Evolutionary conservation across 176 grass and related monocot species (phyloP).

Genomic region (Calamus simplicifolius): DNA sequence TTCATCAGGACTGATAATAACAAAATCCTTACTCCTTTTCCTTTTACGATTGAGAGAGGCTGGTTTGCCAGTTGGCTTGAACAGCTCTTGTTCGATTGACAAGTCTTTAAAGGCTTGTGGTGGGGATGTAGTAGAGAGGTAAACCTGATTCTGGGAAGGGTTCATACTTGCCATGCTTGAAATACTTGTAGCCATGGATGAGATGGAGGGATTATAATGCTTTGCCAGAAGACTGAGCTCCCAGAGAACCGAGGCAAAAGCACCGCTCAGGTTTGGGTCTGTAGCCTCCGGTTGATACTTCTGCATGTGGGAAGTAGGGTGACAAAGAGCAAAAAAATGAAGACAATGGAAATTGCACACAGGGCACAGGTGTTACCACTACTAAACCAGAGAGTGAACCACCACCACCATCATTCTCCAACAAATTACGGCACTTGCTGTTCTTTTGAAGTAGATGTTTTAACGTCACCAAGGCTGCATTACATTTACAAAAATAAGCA

Average conservation of each 20-base stretch:
- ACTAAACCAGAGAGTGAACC: conserved; percentile 85
- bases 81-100: conserved; percentile 48
- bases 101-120: conserved; percentile 64
- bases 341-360: background rate
- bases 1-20: conserved; percentile 31
- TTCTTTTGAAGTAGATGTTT: conserved; percentile 93
- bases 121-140: conserved; percentile 53
- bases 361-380: conserved; percentile 41
- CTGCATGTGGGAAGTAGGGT: conserved; percentile 34
- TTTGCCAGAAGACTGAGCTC: conserved; percentile 88
- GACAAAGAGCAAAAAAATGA: background rate
- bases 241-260: conserved; percentile 83
- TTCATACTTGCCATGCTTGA: conserved; percentile 72
- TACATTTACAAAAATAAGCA: too few species aligned
- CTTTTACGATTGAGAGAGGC: conserved; percentile 41
- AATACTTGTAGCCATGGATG: conserved; percentile 58
- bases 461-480: conserved; percentile 68
- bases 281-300: conserved; percentile 84
- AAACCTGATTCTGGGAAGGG: conserved; percentile 51
- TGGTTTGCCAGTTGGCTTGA: conserved; percentile 38
- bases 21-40: conserved; percentile 39
- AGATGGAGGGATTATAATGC: conserved; percentile 63
- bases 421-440: conserved; percentile 77
- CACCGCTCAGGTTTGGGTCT: conserved; percentile 92
- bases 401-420: conserved; percentile 91